These are phyloP conservation scores for Huntiella decipiens DNA, from an alignment of 2,329 filamentous ascomycete genomes.

Conservation along the genomic window DNA sequence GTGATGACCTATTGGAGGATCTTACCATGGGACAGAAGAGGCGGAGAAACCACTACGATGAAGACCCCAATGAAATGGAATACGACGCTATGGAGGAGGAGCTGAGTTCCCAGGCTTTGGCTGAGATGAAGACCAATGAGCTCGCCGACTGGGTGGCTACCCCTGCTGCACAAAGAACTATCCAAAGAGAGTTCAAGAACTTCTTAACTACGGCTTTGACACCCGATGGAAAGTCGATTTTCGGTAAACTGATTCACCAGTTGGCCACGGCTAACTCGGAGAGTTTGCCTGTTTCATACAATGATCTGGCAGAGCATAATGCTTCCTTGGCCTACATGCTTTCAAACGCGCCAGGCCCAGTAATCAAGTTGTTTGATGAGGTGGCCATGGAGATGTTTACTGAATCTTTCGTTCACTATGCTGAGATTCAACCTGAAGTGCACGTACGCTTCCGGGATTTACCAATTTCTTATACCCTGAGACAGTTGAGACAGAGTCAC, in stretches of 20 bases:
- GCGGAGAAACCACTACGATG: conserved; percentile 78
- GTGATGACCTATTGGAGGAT: conserved; percentile 69
- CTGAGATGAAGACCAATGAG: conserved; percentile 83
- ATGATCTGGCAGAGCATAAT: conserved; percentile 76
- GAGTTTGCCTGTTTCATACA: conserved; percentile 88
- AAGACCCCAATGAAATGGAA: conserved; percentile 84
- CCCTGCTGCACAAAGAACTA: conserved; percentile 74
- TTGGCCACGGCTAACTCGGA: conserved; percentile 96
- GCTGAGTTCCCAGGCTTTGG: conserved; percentile 73
- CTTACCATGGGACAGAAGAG: conserved; percentile 70
- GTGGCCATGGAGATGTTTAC: conserved; percentile 93
- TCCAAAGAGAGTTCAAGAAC: conserved; percentile 90
- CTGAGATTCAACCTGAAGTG: conserved; percentile 92
- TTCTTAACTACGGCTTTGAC: conserved; percentile 96
- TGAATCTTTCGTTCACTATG: conserved; percentile 92
- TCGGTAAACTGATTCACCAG: conserved; percentile 81
- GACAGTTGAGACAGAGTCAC: conserved; percentile 85
- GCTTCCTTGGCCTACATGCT: conserved; percentile 90
- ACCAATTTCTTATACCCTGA: conserved; percentile 84
- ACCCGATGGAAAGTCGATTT: conserved; percentile 73
- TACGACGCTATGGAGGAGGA: conserved; percentile 93
- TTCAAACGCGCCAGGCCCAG: conserved; percentile 85
- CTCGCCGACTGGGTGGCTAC: conserved; percentile 91
- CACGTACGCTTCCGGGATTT: conserved; percentile 93
- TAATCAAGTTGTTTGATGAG: conserved; percentile 88